Conservation (phyloP, 805 yeast genomes). For the Cyberlindnera saturnus region DNA sequence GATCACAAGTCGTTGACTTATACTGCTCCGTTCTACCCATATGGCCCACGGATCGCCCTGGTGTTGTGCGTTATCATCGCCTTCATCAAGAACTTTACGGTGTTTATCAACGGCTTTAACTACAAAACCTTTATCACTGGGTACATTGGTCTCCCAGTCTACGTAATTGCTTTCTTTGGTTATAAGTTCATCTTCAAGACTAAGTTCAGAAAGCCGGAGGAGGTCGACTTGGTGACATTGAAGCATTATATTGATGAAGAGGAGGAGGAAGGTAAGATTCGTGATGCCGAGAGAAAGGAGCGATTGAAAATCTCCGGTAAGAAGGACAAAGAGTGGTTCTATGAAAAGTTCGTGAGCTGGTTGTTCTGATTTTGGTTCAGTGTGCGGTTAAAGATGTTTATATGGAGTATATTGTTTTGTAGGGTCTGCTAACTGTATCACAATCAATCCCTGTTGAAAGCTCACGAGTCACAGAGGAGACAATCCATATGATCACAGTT, state of each 20-base stretch:
- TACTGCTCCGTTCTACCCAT: constrained; percentile 64
- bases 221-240: constrained; percentile 55
- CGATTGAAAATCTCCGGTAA: constrained; percentile 18
- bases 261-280: constrained; percentile 23
- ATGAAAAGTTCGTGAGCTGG: constrained; percentile 44
- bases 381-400: not conserved
- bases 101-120: constrained; percentile 56
- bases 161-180: constrained; percentile 46
- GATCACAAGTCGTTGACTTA: constrained; percentile 40
- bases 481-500: too few relatives aligned
- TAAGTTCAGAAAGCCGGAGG: constrained; percentile 41
- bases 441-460: too few relatives aligned
- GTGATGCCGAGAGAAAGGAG: constrained; percentile 21
- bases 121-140: constrained; percentile 71
- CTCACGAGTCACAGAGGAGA: too few relatives aligned
- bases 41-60: constrained; percentile 56
- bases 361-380: constrained; percentile 29
- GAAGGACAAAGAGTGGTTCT: constrained; percentile 39
- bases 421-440: too few relatives aligned
- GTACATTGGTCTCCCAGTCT: constrained; percentile 60
- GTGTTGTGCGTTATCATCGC: constrained; percentile 47
- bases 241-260: constrained; percentile 34
- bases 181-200: constrained; percentile 54
- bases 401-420: too few relatives aligned
- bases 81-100: constrained; percentile 66